phyloP scores from a whole-genome alignment of 345 rosid genomes.

The Eucalyptus decipiens region DNA sequence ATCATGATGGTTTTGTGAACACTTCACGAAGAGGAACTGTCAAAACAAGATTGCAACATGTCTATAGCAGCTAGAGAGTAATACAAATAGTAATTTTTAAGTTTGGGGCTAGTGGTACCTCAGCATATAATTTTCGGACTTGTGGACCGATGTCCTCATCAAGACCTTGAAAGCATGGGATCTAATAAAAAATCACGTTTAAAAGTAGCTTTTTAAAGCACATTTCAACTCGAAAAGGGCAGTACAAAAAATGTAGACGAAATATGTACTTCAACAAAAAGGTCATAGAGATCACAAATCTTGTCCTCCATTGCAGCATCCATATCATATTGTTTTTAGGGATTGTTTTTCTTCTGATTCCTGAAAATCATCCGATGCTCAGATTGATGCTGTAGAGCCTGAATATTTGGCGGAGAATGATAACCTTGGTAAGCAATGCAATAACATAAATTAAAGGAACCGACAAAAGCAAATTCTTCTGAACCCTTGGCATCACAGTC shows the following conservation, averaged over 20 bases:
- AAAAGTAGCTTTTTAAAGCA: neutral
- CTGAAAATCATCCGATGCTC: conserved; percentile 63
- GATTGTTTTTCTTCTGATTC: conserved; percentile 39
- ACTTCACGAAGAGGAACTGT: neutral
- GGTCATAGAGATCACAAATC: conserved; percentile 93
- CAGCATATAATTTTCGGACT: conserved; percentile 74
- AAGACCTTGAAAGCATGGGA: conserved; percentile 47
- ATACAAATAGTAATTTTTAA: neutral
- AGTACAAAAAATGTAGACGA: neutral
- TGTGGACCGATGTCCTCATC: conserved; percentile 84
- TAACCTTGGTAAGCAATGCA: neutral
- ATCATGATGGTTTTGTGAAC: neutral
- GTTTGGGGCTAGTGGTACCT: conserved; percentile 31
- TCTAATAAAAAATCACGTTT: neutral
- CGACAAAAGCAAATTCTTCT: neutral
- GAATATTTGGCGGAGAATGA: neutral
- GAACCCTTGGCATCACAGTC: neutral
- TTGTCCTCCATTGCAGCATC: conserved; percentile 67
- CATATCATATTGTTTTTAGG: conserved; percentile 50
- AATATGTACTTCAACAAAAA: conserved; percentile 62
- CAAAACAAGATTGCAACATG: neutral
- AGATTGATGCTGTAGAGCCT: conserved; percentile 49
- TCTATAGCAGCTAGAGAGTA: neutral
- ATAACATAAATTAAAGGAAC: neutral
- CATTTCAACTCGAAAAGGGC: neutral